Evolutionary conservation across 495 filamentous ascomycete genomes (phyloP).

Genomic region (Penicillium goetzii): DNA sequence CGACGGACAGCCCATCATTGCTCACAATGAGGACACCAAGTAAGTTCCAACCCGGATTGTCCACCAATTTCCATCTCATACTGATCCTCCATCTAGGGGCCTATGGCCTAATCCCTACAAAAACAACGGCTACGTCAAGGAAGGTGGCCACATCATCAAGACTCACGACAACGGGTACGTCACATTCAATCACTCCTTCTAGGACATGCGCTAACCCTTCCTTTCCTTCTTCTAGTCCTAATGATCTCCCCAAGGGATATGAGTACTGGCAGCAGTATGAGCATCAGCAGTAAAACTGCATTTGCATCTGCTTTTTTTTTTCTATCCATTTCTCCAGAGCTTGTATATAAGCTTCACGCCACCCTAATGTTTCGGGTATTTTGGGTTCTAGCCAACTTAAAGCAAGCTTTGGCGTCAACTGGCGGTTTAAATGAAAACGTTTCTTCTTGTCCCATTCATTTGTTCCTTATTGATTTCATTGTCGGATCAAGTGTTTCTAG

Average conservation of each 20-base stretch:
- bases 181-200: neutral
- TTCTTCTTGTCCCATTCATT: neutral
- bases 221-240: constrained; percentile 4
- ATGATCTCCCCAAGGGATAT: constrained; percentile 25
- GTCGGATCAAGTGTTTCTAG: neutral
- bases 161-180: constrained; percentile 26
- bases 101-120: constrained; percentile 19
- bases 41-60: neutral
- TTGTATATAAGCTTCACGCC: constrained; percentile 24
- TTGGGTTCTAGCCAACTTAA: constrained; percentile 12
- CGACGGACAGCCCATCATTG: constrained; percentile 14
- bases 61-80: neutral
- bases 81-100: constrained; percentile 7
- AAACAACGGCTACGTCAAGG: constrained; percentile 22
- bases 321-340: constrained; percentile 1
- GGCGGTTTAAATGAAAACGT: neutral
- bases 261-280: constrained; percentile 25
- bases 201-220: neutral
- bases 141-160: constrained; percentile 15
- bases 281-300: constrained; percentile 15
- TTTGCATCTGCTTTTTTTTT: constrained; percentile 3
- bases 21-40: constrained; percentile 19
- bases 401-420: constrained; percentile 2
- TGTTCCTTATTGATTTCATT: neutral
- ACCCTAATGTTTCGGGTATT: constrained; percentile 9